Base-by-base conservation (phyloP, 2,329 filamentous ascomycete species). In the Neofusicoccum parvum region DNA sequence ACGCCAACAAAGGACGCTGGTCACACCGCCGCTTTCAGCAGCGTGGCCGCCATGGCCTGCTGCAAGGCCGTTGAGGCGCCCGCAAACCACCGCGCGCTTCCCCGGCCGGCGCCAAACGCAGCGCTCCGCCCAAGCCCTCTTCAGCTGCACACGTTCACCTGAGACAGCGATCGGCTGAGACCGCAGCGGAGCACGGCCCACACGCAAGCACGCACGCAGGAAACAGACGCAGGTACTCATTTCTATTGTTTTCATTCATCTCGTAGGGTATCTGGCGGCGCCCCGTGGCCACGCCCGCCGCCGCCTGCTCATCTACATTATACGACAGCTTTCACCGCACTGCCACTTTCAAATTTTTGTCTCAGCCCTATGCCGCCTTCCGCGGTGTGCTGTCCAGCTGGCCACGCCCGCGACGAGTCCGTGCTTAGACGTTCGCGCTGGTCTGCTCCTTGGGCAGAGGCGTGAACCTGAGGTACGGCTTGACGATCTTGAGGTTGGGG, bases 391-490 rank as follows among this genome's bases (percentile, higher is more conserved):
- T 49, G 32, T 5, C 51, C 51, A 56, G 17, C 14, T 15, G 3
- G 15, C 43, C 14, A 17, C 6, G 7, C 43, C 43, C 15, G n/a
- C 43, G 5, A 14, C 23, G 7, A 2, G 2, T n/a, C 53, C 17
- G 23, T 3, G 48, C 48, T 66, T 66, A 66, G 43, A 65, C 62
- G 60, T 66, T 66, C 43, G 65, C 62, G 62, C 60, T 60, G 48
- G 80, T 76, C 65, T 83, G 81, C 70, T 83, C 80, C 27, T 79
- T 79, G 49, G 91, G 81, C 62, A 87, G 80, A 67, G 85, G 84
- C 6, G 64, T 92, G 80, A 89, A 92, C 77, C 91, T 85, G 76
- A 94, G 83, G 81, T 94, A 88, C 73, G 85, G 85, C 81, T 87
- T 88, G 60, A 88, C 79, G 76, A 86, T 85, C 70, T 82, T 79